A percentile compares a stretch with the other conserved stretches of the same genome.
phyloP scores from a whole-genome alignment of 495 filamentous ascomycete species.

The Cercophora sp. region DNA sequence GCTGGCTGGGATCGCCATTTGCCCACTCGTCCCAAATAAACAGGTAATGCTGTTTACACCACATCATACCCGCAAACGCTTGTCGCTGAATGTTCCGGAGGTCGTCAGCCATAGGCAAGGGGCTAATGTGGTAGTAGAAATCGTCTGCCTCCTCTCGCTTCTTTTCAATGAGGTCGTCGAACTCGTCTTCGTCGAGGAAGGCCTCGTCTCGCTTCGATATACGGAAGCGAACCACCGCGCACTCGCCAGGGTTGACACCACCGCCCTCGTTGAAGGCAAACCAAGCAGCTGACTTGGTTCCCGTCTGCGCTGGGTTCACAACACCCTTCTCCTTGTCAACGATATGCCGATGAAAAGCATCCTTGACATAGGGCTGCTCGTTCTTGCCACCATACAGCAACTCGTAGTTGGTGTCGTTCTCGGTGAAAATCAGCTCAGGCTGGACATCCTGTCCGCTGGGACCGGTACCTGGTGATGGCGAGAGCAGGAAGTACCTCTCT shows the following conservation, averaged over 20 bases:
- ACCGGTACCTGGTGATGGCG: conserved; percentile 82
- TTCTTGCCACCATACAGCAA: conserved; percentile 74
- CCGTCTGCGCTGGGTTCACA: conserved; percentile 72
- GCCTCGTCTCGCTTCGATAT: conserved; percentile 67
- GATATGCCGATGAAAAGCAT: conserved; percentile 87
- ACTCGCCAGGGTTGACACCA: conserved; percentile 83
- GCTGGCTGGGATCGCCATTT: conserved; percentile 67
- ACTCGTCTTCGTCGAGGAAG: conserved; percentile 85
- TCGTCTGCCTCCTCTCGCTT: conserved; percentile 86
- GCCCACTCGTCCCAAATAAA: conserved; percentile 98
- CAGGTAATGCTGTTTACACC: conserved; percentile 95
- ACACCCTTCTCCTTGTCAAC: conserved; percentile 75
- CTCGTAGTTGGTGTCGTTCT: conserved; percentile 88
- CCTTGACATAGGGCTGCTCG: conserved; percentile 80
- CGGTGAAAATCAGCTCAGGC: conserved; percentile 82
- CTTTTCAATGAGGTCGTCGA: conserved; percentile 88
- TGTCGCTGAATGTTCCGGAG: conserved; percentile 93
- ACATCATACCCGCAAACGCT: conserved; percentile 93
- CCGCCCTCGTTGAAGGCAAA: conserved; percentile 85
- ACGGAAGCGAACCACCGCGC: conserved; percentile 91
- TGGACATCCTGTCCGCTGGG: conserved; percentile 74
- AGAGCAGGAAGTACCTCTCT: conserved; percentile 77
- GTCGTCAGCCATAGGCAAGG: conserved; percentile 90
- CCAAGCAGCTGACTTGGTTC: conserved; percentile 90
- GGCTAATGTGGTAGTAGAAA: conserved; percentile 90